Evolutionary conservation across 768 basidiomycete genomes (phyloP).

Genomic region (Mycena sanguinolenta): DNA sequence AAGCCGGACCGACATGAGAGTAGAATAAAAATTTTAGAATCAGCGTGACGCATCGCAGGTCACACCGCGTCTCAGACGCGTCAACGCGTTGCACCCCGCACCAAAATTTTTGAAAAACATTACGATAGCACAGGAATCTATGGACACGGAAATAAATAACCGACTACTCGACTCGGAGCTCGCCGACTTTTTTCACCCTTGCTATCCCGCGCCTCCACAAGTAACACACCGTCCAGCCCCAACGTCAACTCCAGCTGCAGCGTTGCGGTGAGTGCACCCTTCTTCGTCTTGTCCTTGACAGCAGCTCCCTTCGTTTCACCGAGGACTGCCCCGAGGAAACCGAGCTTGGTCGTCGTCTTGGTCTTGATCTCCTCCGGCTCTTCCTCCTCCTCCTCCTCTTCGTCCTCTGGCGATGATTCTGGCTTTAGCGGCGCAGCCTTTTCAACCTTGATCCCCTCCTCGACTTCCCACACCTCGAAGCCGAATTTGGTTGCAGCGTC

Average conservation of each 20-base stretch:
- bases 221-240: slow-evolving; percentile 53
- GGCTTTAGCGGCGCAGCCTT: slow-evolving; percentile 62
- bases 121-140: slow-evolving; percentile 16
- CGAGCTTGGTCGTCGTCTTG: slow-evolving; percentile 69
- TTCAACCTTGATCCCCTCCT: slow-evolving; percentile 75
- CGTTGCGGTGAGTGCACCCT: slow-evolving; percentile 63
- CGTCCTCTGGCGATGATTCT: slow-evolving; percentile 53
- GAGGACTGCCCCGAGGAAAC: slow-evolving; percentile 59
- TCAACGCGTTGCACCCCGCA: background rate
- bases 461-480: slow-evolving; percentile 85
- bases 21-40: slow-evolving; percentile 9
- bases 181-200: slow-evolving; percentile 34
- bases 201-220: slow-evolving; percentile 52
- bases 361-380: slow-evolving; percentile 76
- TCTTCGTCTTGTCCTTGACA: slow-evolving; percentile 54
- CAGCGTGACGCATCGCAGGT: slow-evolving; percentile 10
- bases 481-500: slow-evolving; percentile 63
- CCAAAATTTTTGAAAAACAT: background rate
- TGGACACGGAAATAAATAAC: background rate
- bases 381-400: slow-evolving; percentile 71
- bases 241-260: slow-evolving; percentile 62
- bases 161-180: slow-evolving; percentile 32
- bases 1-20: slow-evolving; percentile 46
- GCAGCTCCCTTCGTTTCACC: slow-evolving; percentile 58
- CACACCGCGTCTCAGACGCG: slow-evolving; percentile 1